These are phyloP conservation scores for Raffaelea ambrosiae DNA, from an alignment of 2,329 filamentous ascomycete species.

Conservation along the genomic window DNA sequence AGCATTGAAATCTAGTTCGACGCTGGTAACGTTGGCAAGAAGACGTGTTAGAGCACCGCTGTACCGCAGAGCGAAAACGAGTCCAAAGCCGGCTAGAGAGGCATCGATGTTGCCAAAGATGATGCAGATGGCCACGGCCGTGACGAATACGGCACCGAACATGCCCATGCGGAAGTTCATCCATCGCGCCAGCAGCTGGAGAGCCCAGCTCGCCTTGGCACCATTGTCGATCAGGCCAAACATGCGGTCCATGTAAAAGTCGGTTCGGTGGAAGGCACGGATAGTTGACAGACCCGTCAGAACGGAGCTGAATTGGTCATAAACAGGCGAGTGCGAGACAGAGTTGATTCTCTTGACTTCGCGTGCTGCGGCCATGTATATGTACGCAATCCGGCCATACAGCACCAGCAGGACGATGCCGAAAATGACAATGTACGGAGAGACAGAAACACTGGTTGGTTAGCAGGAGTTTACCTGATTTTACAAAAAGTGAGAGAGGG, in stretches of 20 bases:
- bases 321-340: slow-evolving; percentile 31
- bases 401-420: slow-evolving; percentile 24
- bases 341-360: slow-evolving; percentile 32
- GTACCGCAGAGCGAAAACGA: slow-evolving; percentile 30
- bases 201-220: slow-evolving; percentile 22
- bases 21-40: slow-evolving; percentile 25
- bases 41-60: slow-evolving; percentile 24
- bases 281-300: slow-evolving; percentile 32
- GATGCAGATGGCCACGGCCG: slow-evolving; percentile 26
- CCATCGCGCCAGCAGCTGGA: slow-evolving; percentile 23
- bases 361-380: slow-evolving; percentile 28
- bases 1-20: slow-evolving; percentile 33
- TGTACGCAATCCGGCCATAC: slow-evolving; percentile 23
- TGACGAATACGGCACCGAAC: slow-evolving; percentile 28
- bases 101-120: slow-evolving; percentile 25
- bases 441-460: slow-evolving; percentile 20
- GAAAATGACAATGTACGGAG: slow-evolving; percentile 25
- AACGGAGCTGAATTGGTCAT: slow-evolving; percentile 31
- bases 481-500: neutral
- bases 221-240: slow-evolving; percentile 23
- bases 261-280: slow-evolving; percentile 27
- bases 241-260: slow-evolving; percentile 27
- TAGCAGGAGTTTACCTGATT: too few relatives aligned
- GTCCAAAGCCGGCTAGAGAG: slow-evolving; percentile 29
- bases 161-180: slow-evolving; percentile 30